Conservation (phyloP, 2,329 filamentous ascomycete species). For the Botrytis medusae region DNA sequence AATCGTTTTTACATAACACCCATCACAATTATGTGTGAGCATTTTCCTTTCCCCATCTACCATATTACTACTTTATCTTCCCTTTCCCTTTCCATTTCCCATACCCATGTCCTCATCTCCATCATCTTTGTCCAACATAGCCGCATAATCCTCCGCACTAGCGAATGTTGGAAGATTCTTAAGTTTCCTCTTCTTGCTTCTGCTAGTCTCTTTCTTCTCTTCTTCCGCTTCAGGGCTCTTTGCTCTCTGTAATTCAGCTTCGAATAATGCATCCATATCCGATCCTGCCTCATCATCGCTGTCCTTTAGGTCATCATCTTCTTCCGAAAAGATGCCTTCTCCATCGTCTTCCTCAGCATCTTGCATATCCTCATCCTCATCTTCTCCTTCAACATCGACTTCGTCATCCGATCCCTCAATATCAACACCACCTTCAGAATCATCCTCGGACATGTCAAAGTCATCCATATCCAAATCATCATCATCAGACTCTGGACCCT, state of each 20-base stretch:
- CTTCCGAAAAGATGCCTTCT: slow-evolving; percentile 39
- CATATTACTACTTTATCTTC: slow-evolving; percentile 2
- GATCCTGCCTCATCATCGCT: slow-evolving; percentile 56
- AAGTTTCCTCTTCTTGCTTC: slow-evolving; percentile 75
- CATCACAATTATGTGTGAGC: not conserved
- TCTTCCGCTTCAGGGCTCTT: slow-evolving; percentile 43
- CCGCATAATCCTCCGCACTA: slow-evolving; percentile 89
- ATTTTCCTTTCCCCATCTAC: not conserved
- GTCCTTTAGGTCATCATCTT: slow-evolving; percentile 39
- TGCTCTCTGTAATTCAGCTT: slow-evolving; percentile 39
- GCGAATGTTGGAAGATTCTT: slow-evolving; percentile 92
- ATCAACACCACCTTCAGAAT: slow-evolving; percentile 48
- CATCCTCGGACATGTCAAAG: slow-evolving; percentile 52
- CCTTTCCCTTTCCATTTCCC: slow-evolving; percentile 15
- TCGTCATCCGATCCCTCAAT: slow-evolving; percentile 46
- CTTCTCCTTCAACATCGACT: slow-evolving; percentile 34
- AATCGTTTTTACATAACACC: not conserved
- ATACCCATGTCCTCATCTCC: slow-evolving; percentile 48
- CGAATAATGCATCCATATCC: slow-evolving; percentile 46
- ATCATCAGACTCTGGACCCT: slow-evolving; percentile 59
- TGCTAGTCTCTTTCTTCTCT: slow-evolving; percentile 40
- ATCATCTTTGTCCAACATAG: slow-evolving; percentile 69
- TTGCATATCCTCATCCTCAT: slow-evolving; percentile 29
- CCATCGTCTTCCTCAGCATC: slow-evolving; percentile 34
- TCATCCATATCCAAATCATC: slow-evolving; percentile 51